Evolutionary conservation across 202 grass and related monocot species (phyloP).

Genomic region (Brachypodium distachyon): DNA sequence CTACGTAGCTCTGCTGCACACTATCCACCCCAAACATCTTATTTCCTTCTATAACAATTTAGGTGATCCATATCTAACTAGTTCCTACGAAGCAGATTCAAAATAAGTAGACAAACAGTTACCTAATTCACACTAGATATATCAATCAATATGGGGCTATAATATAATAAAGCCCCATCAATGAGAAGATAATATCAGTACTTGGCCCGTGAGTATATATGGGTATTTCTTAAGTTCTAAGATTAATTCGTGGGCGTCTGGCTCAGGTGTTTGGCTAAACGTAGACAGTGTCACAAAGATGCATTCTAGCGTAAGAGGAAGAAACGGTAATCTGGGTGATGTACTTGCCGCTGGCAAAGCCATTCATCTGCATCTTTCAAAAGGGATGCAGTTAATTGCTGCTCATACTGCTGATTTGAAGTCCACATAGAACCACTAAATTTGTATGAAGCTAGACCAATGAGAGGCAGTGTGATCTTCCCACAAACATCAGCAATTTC

Average conservation of each 20-base stretch:
- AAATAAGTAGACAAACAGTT: slow-evolving; percentile 1
- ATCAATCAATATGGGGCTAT: not conserved
- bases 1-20: slow-evolving; percentile 3
- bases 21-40: not conserved
- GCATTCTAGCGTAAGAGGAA: slow-evolving; percentile 45
- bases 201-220: not conserved
- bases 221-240: not conserved
- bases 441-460: slow-evolving; percentile 70
- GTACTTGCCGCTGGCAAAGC: slow-evolving; percentile 47
- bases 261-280: not conserved
- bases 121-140: slow-evolving; percentile 12
- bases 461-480: slow-evolving; percentile 51
- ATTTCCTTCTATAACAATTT: not conserved
- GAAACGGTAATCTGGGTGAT: slow-evolving; percentile 72
- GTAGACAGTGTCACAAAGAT: not conserved
- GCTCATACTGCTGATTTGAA: slow-evolving; percentile 37
- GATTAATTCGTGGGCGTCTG: not conserved
- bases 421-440: slow-evolving; percentile 53
- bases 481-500: slow-evolving; percentile 24
- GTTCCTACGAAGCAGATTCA: not conserved
- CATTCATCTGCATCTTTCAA: slow-evolving; percentile 58
- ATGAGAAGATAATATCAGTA: not conserved
- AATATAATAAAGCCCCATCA: slow-evolving; percentile 24
- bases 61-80: not conserved
- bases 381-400: slow-evolving; percentile 37